Base-by-base conservation (phyloP, 495 filamentous ascomycete species). In the Massariosphaeria phaeospora region DNA sequence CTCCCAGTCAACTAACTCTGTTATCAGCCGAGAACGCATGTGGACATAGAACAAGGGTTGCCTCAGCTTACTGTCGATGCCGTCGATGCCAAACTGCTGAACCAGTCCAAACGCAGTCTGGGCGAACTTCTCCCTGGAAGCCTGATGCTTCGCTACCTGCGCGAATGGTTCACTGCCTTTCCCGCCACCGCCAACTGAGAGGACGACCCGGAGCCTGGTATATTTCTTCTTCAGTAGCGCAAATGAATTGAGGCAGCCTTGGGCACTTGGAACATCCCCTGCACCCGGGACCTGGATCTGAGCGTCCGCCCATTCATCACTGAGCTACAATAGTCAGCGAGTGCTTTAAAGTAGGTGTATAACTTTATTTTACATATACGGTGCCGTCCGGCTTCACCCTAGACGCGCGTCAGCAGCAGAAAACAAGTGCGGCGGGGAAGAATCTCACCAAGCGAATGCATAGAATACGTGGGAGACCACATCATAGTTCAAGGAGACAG, bases 131-230 rank as follows among this genome's bases (percentile, higher is more conserved):
- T 88, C 81, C 50, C 85, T 71, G 1, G 76, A 67, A 17, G 77
- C 66, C 20, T 75, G 71, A 67, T 76, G 80, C 20, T 77, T 75
- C 34, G 90, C 85, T 33, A 91, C 86, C 35, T 76, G 67, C 9
- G 89, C 82, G 65, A 94, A 94, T 57, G 81, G 81, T 62, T 89
- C 81, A 59, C 81, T 84, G n/a, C 85, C 87, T 53, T 78, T 79
- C 12, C 84, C 85, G 8, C 87, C 88, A 1, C 83, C 83, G n/a
- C 90, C 90, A 57, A 96, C 78, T n/a, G 90, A 95, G 11, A 96
- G 75, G 34, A 95, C 79, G 27, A 90, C 77, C 55, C 85, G 85
- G 51, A 96, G 74, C 61, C 86, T 79, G n/a, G 77, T 77, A 63
- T 93, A 81, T 61, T 80, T 79, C 57, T 78, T 74, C 68, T 94